Percentiles rank a stretch among this genome's conserved stretches.
phyloP scores from a whole-genome alignment of 2,329 filamentous ascomycete species.

The Nemania abortiva region DNA sequence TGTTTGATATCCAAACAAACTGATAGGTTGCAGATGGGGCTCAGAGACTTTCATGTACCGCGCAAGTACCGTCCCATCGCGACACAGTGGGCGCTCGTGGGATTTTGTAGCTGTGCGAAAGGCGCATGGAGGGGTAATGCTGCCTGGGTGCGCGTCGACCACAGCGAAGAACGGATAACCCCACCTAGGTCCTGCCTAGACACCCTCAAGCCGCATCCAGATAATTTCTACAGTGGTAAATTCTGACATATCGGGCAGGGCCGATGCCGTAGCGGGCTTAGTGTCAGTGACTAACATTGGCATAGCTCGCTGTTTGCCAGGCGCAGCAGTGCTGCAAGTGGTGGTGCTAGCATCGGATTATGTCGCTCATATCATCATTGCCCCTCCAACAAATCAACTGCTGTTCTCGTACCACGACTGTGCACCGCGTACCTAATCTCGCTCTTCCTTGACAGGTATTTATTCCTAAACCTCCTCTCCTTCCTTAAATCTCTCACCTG shows the following conservation, averaged over 20 bases:
- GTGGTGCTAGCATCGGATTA: constrained; percentile 14
- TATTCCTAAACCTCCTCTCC: constrained; percentile 35
- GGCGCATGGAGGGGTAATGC: constrained; percentile 29
- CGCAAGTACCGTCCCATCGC: constrained; percentile 31
- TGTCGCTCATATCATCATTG: constrained; percentile 38
- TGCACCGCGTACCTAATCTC: constrained; percentile 24
- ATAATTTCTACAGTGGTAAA: constrained; percentile 9
- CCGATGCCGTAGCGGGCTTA: constrained; percentile 29
- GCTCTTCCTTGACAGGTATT: constrained; percentile 32
- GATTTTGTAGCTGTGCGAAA: background rate
- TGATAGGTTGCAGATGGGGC: background rate
- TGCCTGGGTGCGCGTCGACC: constrained; percentile 10
- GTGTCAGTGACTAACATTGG: constrained; percentile 7
- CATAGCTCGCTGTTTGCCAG: constrained; percentile 23
- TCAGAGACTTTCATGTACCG: constrained; percentile 18
- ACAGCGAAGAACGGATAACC: constrained; percentile 33
- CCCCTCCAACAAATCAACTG: constrained; percentile 40
- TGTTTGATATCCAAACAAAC: constrained; percentile 14
- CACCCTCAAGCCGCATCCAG: constrained; percentile 24
- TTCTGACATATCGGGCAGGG: constrained; percentile 6
- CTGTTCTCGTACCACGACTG: constrained; percentile 37
- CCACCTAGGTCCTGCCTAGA: no score
- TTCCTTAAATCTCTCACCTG: constrained; percentile 30
- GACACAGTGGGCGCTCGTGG: constrained; percentile 21
- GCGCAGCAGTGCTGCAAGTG: constrained; percentile 13